Conservation (phyloP, 2,329 filamentous ascomycete genomes). For the Bipolaris sorokiniana region DNA sequence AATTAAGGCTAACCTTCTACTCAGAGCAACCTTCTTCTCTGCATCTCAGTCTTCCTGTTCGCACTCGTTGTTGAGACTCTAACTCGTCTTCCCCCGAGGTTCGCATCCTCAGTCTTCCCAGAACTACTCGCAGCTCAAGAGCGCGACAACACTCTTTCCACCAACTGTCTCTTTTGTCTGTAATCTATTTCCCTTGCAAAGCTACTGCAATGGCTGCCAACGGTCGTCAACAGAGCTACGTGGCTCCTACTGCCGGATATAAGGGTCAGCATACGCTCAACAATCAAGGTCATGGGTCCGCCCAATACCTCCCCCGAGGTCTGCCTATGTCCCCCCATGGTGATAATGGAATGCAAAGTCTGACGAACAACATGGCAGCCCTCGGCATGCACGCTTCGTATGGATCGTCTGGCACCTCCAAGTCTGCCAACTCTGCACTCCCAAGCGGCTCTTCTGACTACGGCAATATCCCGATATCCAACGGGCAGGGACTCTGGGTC, state of each 20-base stretch:
- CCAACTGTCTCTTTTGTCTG: conserved; percentile 3
- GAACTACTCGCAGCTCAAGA: conserved; percentile 11
- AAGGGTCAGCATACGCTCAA: conserved; percentile 43
- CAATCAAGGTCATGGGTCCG: conserved; percentile 39
- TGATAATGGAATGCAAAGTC: conserved; percentile 40
- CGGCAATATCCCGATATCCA: conserved; percentile 38
- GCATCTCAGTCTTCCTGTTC: conserved; percentile 38
- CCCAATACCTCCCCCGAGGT: conserved; percentile 46
- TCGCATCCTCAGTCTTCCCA: conserved; percentile 13
- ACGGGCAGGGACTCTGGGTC: conserved; percentile 49
- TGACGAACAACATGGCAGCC: conserved; percentile 45
- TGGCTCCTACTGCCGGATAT: conserved; percentile 32
- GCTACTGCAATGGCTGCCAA: conserved; percentile 37
- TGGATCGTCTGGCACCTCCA: conserved; percentile 39
- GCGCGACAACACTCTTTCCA: conserved; percentile 2
- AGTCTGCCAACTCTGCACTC: conserved; percentile 41
- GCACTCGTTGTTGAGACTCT: conserved; percentile 23
- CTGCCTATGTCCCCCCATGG: conserved; percentile 41
- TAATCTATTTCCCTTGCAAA: conserved; percentile 4
- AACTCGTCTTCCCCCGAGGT: conserved; percentile 15
- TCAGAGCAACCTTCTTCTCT: conserved; percentile 42
- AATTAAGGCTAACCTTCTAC: conserved; percentile 20
- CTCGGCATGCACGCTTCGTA: conserved; percentile 47
- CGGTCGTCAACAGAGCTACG: conserved; percentile 41
- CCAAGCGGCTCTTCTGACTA: conserved; percentile 46